phyloP scores from a whole-genome alignment of 176 grass and related monocot species.

The Carex pumila region DNA sequence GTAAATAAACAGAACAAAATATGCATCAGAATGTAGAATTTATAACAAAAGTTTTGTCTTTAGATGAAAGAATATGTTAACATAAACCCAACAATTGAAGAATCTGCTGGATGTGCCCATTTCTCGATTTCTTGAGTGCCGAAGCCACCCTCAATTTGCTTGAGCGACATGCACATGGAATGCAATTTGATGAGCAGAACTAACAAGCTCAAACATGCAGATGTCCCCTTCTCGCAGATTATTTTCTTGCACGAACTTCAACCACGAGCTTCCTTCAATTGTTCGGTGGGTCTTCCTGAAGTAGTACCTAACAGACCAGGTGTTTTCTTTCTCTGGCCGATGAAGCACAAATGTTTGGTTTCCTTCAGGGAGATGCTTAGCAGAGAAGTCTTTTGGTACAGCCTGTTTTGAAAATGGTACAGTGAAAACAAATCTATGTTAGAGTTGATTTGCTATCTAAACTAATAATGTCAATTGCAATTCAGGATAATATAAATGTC shows the following conservation, averaged over 20 bases:
- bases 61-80: no score
- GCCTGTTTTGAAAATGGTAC: not conserved
- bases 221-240: slow-evolving; percentile 27
- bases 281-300: not conserved
- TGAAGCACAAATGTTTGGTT: not conserved
- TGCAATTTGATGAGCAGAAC: not conserved
- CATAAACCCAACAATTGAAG: no score
- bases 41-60: no score
- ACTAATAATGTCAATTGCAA: not conserved
- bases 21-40: no score
- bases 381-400: slow-evolving; percentile 20
- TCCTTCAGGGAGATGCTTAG: slow-evolving; percentile 13
- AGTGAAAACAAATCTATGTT: not conserved
- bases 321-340: not conserved
- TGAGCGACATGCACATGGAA: slow-evolving; percentile 33
- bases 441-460: not conserved
- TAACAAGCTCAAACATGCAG: slow-evolving; percentile 40
- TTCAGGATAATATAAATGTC: no score
- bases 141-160: no score
- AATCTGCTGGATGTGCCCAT: no score
- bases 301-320: not conserved
- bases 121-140: no score
- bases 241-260: slow-evolving; percentile 31
- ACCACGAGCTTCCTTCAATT: not conserved
- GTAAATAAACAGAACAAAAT: no score